Conservation (phyloP, 345 rosid species). For the Eucalyptus cloeziana region DNA sequence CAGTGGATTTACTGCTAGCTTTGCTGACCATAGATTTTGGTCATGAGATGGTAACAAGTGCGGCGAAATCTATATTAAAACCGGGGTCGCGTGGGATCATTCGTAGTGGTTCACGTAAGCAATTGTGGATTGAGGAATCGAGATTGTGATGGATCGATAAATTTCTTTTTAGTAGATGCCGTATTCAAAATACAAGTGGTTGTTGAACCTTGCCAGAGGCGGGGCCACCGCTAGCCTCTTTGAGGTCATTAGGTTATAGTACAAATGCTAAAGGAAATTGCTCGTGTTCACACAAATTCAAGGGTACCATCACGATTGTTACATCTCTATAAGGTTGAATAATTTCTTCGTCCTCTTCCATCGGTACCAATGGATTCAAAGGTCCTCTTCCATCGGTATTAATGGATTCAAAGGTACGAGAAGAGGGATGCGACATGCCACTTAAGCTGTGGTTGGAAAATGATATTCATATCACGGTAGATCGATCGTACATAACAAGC, state of each 20-base stretch:
- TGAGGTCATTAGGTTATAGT: neutral
- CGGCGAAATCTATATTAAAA: neutral
- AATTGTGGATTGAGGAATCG: neutral
- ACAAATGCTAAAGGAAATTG: neutral
- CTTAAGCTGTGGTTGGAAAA: neutral
- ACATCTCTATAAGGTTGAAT: rapidly evolving
- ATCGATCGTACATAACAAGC: rapidly evolving
- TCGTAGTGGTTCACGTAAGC: neutral
- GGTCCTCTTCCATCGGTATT: rapidly evolving
- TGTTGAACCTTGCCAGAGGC: neutral
- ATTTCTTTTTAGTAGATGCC: neutral
- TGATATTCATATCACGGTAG: rapidly evolving
- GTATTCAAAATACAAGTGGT: too few relatives aligned
- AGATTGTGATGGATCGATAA: neutral
- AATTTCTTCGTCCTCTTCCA: neutral
- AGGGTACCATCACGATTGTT: neutral
- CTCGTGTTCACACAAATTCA: neutral
- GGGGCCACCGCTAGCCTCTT: neutral
- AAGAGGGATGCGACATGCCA: rapidly evolving
- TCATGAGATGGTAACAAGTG: neutral
- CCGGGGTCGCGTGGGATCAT: neutral
- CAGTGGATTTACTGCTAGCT: neutral
- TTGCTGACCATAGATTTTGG: neutral
- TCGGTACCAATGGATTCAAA: rapidly evolving
- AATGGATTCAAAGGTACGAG: neutral